Percentiles rank a stretch among this genome's conserved stretches.
phyloP scores from a whole-genome alignment of 2,329 filamentous ascomycete species.

The Alternaria tenuissima region DNA sequence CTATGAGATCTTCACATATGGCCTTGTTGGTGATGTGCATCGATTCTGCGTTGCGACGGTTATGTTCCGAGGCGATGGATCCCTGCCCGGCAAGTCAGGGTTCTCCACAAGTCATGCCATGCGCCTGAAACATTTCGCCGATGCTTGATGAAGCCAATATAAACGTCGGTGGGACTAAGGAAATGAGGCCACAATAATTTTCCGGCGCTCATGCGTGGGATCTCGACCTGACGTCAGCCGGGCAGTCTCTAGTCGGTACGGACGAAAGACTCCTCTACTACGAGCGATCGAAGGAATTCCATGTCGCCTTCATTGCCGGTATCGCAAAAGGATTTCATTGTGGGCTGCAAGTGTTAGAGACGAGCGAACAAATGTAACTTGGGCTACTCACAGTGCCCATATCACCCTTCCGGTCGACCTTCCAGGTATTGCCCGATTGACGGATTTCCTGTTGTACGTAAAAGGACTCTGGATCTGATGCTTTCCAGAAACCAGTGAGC shows the following conservation, averaged over 20 bases:
- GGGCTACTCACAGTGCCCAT: slow-evolving; percentile 24
- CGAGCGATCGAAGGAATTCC: slow-evolving; percentile 12
- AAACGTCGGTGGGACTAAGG: slow-evolving; percentile 14
- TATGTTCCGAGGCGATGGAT: slow-evolving; percentile 14
- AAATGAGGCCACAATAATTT: slow-evolving; percentile 11
- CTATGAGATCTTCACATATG: not conserved
- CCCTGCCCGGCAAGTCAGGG: slow-evolving; percentile 1
- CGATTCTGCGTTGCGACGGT: slow-evolving; percentile 3
- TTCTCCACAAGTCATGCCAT: slow-evolving; percentile 20
- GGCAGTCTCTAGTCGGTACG: slow-evolving; percentile 15
- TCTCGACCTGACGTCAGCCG: not conserved
- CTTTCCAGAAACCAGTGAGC: slow-evolving; percentile 23
- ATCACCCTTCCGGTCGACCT: slow-evolving; percentile 26
- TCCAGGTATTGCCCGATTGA: slow-evolving; percentile 19
- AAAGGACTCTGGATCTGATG: slow-evolving; percentile 18
- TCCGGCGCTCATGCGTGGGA: slow-evolving; percentile 14
- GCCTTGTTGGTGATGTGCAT: not conserved
- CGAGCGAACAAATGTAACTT: not conserved
- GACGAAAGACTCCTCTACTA: slow-evolving; percentile 24
- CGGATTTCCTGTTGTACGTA: slow-evolving; percentile 37
- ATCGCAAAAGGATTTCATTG: slow-evolving; percentile 7
- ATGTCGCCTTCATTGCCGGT: slow-evolving; percentile 14
- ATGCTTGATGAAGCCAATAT: slow-evolving; percentile 32
- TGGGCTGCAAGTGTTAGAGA: slow-evolving; percentile 9
- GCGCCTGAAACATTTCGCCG: slow-evolving; percentile 27